Evolutionary conservation across 495 filamentous ascomycete genomes (phyloP).

Genomic region (Penicillium psychrofluorescens): DNA sequence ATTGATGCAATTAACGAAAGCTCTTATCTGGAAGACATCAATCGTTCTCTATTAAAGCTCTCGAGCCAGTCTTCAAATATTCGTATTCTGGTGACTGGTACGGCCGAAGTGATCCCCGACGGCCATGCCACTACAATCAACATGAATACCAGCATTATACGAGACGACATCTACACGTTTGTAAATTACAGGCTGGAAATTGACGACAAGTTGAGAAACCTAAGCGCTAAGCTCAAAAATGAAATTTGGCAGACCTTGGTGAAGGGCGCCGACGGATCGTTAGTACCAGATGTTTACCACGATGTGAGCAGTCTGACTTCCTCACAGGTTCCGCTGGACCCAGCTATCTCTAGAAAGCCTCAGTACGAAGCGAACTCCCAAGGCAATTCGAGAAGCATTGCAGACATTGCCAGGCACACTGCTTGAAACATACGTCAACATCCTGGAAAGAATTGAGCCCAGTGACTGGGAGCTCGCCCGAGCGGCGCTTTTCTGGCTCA

Average conservation of each 20-base stretch:
- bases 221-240: slow-evolving; percentile 5
- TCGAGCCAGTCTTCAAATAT: slow-evolving; percentile 7
- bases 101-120: neutral
- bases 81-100: slow-evolving; percentile 12
- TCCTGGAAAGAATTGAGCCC: slow-evolving; percentile 7
- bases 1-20: slow-evolving; percentile 18
- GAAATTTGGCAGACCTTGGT: slow-evolving; percentile 8
- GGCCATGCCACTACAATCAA: slow-evolving; percentile 1
- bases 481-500: slow-evolving; percentile 16
- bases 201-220: slow-evolving; percentile 3
- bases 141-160: slow-evolving; percentile 6
- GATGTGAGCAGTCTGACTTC: neutral
- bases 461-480: slow-evolving; percentile 7
- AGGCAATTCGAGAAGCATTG: slow-evolving; percentile 11
- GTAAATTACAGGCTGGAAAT: slow-evolving; percentile 8
- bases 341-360: slow-evolving; percentile 19
- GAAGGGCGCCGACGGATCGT: slow-evolving; percentile 15
- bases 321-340: slow-evolving; percentile 13
- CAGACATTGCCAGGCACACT: slow-evolving; percentile 11
- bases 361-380: slow-evolving; percentile 9
- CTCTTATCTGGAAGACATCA: slow-evolving; percentile 3
- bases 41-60: slow-evolving; percentile 7
- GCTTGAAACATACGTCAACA: slow-evolving; percentile 13
- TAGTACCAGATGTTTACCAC: neutral
- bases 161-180: slow-evolving; percentile 8